Percentiles rank a stretch among this genome's conserved stretches.
phyloP scores from a whole-genome alignment of 805 yeast genomes.

The Saccharomyces kudriavzevii region DNA sequence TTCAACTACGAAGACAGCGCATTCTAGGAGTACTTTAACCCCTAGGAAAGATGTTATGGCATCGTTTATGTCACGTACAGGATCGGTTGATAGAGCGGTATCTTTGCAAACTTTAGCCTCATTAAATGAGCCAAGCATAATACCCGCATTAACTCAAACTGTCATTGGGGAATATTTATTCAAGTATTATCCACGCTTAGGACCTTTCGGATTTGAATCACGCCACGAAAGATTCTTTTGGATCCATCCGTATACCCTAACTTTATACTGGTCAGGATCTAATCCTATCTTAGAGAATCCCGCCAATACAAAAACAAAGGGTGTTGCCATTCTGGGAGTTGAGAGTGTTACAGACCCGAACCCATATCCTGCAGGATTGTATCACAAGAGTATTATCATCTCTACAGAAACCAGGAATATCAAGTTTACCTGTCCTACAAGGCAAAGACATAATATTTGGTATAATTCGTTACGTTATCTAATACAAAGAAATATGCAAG shows the following conservation, averaged over 20 bases:
- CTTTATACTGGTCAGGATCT: conserved; percentile 79
- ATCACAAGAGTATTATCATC: conserved; percentile 74
- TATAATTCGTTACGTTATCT: conserved; percentile 71
- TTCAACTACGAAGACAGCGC: background rate
- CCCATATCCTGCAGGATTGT: conserved; percentile 83
- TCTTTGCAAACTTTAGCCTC: conserved; percentile 51
- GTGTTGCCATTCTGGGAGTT: conserved; percentile 71
- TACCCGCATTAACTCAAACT: conserved; percentile 83
- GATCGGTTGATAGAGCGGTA: conserved; percentile 31
- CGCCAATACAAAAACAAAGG: conserved; percentile 57
- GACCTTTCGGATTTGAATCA: conserved; percentile 62
- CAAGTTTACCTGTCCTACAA: conserved; percentile 78
- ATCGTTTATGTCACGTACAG: conserved; percentile 5
- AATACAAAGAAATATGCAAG: conserved; percentile 57
- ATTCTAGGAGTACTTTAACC: conserved; percentile 3
- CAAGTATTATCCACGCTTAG: conserved; percentile 75
- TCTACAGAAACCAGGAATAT: conserved; percentile 58
- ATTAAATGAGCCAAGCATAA: conserved; percentile 59
- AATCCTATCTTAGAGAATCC: conserved; percentile 73
- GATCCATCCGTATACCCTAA: conserved; percentile 90
- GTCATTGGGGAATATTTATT: conserved; percentile 85
- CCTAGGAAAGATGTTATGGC: background rate
- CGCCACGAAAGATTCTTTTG: conserved; percentile 92
- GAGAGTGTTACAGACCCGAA: conserved; percentile 76
- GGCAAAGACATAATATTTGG: conserved; percentile 89